Evolutionary conservation across 345 rosid genomes (phyloP), one percentile per base, ranked within the genome.

Genomic region (Arabidopsis suecica): DNA sequence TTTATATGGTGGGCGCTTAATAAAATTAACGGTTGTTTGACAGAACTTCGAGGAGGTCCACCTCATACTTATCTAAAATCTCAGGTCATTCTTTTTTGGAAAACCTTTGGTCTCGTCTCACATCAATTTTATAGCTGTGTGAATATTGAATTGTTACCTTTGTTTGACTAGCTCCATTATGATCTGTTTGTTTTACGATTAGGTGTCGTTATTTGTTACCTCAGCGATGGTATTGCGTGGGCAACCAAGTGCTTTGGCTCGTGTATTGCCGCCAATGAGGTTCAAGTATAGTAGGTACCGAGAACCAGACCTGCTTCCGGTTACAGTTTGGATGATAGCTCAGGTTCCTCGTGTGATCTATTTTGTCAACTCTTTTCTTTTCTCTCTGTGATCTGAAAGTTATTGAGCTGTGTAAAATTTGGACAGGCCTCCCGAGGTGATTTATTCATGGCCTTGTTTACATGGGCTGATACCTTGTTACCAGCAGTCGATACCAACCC

Each of bases 381-480:
- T 16, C 13, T 42, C 11, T 18, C 53, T 48, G 11, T 18, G 53
- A 48, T 7, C 7, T 48, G 11, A 48, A 18, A 16, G 2, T 48
- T 8, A 2, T 69, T 87, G 72, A 47, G 40, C 47, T 23, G 25
- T 50, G 34, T 75, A 64, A 36, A 34, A 67, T 76, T 18, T 82
- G 13, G 78, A 10, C 59, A 88, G 88, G 89, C 82, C 32, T 75
- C 83, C 61, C 86, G 73, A 72, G 84, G 85, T 55, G 87, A 89
- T 58, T 70, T 87, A 75, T 79, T 83, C 44, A 86, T 84, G 9
- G 91, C 86, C 25, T 60, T 85, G 76, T 82, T 68, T 67, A 65
- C 80, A 3, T 89, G 91, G 91, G 76, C 85, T 16, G 88, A 81
- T 71, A 53, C 59, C 79, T 85, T 89, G 16, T 74, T 89, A 71